Conservation (phyloP, 2,329 filamentous ascomycete species). For the Trichocomaceae sp. region DNA sequence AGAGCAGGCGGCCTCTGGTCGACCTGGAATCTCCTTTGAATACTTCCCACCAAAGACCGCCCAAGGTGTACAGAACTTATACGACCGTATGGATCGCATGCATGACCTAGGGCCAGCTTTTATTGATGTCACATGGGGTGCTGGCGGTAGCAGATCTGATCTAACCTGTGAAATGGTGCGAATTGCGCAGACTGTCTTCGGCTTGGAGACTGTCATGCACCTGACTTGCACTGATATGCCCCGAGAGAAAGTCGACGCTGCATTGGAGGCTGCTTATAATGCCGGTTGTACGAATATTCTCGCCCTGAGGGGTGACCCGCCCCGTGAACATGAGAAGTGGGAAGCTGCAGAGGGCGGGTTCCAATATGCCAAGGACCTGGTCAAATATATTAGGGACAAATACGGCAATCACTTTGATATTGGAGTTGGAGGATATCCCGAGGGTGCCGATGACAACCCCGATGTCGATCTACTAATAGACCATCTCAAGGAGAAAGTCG, state of each 20-base stretch:
- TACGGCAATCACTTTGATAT: conserved; percentile 94
- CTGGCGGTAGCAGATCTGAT: conserved; percentile 82
- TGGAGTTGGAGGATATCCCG: conserved; percentile 92
- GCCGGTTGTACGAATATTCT: conserved; percentile 96
- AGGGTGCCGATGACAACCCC: conserved; percentile 89
- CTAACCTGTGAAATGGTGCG: conserved; percentile 97
- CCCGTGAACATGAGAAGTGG: conserved; percentile 90
- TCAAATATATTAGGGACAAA: conserved; percentile 69
- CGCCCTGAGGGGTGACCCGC: conserved; percentile 86
- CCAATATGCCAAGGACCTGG: conserved; percentile 85
- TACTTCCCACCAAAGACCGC: conserved; percentile 96
- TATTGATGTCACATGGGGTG: conserved; percentile 98
- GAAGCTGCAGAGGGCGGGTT: conserved; percentile 80
- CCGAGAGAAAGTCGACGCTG: conserved; percentile 80
- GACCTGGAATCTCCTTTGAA: conserved; percentile 95
- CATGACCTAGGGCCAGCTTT: conserved; percentile 88
- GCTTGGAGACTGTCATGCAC: conserved; percentile 98
- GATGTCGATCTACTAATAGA: conserved; percentile 78
- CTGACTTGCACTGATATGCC: conserved; percentile 98
- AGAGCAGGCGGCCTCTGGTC: conserved; percentile 69
- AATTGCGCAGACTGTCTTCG: conserved; percentile 89
- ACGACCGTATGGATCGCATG: conserved; percentile 99
- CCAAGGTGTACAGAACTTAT: conserved; percentile 91
- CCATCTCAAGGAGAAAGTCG: conserved; percentile 94
- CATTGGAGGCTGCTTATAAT: conserved; percentile 81